Evolutionary conservation across 257 asterid species (phyloP).

Genomic region (Plantago ovata): DNA sequence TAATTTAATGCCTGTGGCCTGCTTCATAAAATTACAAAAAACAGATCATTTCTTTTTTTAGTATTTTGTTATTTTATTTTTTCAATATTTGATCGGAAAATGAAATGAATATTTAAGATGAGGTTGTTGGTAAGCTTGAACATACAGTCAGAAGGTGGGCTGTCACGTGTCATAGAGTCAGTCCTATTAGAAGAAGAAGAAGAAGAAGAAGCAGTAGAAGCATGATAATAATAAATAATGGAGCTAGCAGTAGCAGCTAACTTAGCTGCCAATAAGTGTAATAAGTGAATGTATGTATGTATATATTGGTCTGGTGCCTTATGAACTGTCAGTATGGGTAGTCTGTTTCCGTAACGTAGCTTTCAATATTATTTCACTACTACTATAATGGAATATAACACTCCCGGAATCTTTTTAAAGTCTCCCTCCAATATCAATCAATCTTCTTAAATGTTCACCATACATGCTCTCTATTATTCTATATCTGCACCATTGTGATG

Average conservation of each 20-base stretch:
- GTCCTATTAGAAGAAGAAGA: not conserved
- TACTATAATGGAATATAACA: constrained; percentile 5
- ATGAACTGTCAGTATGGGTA: constrained; percentile 32
- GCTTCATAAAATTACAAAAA: too few species aligned
- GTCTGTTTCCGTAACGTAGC: constrained; percentile 29
- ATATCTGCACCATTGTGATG: not conserved
- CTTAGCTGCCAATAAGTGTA: too few species aligned
- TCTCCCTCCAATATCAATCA: not conserved
- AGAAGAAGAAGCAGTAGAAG: not conserved
- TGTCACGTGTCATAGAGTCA: constrained; percentile 42
- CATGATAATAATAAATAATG: constrained; percentile 28
- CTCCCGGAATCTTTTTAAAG: not conserved
- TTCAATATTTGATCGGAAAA: not conserved
- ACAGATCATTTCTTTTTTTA: too few species aligned
- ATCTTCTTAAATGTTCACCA: not conserved
- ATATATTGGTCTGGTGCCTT: not conserved
- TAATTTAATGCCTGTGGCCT: too few species aligned
- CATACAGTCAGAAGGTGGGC: constrained; percentile 23
- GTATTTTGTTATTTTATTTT: too few species aligned
- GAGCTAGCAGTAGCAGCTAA: too few species aligned
- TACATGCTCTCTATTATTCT: not conserved
- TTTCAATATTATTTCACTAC: constrained; percentile 36
- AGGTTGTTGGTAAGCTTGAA: constrained; percentile 20
- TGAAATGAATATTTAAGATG: constrained; percentile 14
- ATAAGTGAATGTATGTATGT: constrained; percentile 19